Evolutionary conservation across 2,329 filamentous ascomycete species (phyloP).

Genomic region (Apiospora phragmitis): DNA sequence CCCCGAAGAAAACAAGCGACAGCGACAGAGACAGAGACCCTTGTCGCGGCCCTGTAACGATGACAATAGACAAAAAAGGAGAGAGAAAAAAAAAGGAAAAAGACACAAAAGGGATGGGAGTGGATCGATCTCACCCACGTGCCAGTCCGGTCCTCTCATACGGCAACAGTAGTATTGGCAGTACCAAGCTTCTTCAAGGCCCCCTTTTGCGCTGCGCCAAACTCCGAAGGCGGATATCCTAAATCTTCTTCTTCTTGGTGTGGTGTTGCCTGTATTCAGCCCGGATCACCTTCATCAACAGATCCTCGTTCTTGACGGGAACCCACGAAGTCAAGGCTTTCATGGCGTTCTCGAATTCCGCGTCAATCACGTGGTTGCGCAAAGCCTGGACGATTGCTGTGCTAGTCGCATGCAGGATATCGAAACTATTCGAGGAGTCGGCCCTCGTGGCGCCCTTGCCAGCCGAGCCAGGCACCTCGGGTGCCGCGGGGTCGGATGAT

Average conservation of each 20-base stretch:
- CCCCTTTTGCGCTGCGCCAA: constrained; percentile 9
- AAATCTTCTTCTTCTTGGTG: constrained; percentile 42
- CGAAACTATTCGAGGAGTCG: constrained; percentile 64
- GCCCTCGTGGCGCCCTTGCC: constrained; percentile 30
- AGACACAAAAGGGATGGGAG: background rate
- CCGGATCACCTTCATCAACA: constrained; percentile 86
- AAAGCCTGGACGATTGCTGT: constrained; percentile 90
- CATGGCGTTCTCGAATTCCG: constrained; percentile 98
- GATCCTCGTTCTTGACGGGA: constrained; percentile 88
- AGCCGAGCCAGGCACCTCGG: constrained; percentile 10
- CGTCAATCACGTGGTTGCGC: constrained; percentile 82
- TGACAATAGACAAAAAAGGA: background rate
- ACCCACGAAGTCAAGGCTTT: constrained; percentile 94
- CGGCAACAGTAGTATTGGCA: background rate
- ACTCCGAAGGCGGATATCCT: constrained; percentile 23
- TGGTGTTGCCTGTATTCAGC: constrained; percentile 77
- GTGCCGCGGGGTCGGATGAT: constrained; percentile 31
- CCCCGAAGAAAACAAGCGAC: background rate
- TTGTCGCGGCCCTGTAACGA: background rate
- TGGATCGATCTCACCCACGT: background rate
- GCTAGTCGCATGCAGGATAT: constrained; percentile 85
- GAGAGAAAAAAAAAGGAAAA: background rate
- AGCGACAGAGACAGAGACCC: background rate
- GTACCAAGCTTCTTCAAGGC: background rate
- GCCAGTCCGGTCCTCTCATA: background rate